Percentiles rank a stretch among this genome's conserved stretches.
These are phyloP conservation scores for Iris pallida DNA, from an alignment of 116 monocot genomes.

Conservation along the genomic window DNA sequence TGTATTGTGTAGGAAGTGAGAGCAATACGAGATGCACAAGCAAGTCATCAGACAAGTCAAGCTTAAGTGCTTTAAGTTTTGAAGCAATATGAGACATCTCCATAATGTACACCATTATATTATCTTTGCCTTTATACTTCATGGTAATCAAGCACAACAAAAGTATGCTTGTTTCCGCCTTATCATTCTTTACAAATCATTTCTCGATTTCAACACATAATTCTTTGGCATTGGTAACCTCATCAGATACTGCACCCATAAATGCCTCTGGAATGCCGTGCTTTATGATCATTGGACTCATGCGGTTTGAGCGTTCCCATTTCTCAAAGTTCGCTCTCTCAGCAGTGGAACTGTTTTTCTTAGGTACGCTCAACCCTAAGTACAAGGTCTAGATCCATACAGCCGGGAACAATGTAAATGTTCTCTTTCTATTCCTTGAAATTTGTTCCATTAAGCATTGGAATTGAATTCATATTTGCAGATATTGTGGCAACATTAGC, in stretches of 20 bases:
- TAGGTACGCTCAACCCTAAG: neutral
- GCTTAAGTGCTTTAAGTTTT: slow-evolving; percentile 11
- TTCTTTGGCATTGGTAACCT: slow-evolving; percentile 5
- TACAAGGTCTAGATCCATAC: slow-evolving; percentile 12
- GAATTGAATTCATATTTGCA: neutral
- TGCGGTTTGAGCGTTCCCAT: slow-evolving; percentile 14
- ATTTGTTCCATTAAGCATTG: slow-evolving; percentile 5
- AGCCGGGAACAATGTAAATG: neutral
- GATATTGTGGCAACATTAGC: neutral
- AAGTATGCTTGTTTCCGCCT: no score
- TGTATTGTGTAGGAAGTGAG: slow-evolving; percentile 1
- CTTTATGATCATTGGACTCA: no score
- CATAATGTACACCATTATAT: no score
- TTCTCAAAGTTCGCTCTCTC: slow-evolving; percentile 2
- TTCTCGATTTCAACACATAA: slow-evolving; percentile 10
- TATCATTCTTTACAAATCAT: neutral
- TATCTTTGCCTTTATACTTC: no score
- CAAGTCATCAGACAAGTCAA: slow-evolving; percentile 9
- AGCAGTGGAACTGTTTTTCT: neutral
- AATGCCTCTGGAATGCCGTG: neutral
- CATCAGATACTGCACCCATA: neutral
- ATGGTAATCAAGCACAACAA: no score
- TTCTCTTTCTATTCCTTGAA: slow-evolving; percentile 13
- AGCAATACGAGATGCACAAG: slow-evolving; percentile 3
- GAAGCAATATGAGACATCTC: no score